Conservation (phyloP, 495 filamentous ascomycete genomes). For the Penicillium tannophilum region DNA sequence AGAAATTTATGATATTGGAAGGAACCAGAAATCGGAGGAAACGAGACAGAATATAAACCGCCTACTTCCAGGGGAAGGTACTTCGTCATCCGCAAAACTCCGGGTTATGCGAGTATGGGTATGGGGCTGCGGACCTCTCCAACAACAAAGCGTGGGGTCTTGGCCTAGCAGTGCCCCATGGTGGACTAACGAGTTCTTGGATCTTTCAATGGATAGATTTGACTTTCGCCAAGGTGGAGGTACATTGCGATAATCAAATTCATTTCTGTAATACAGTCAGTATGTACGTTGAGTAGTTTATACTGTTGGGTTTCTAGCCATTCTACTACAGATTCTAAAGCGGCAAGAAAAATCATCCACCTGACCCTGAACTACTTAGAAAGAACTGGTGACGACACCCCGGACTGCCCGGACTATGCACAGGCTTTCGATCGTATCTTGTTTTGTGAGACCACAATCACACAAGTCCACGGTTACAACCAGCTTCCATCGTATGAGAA, state of each 20-base stretch:
- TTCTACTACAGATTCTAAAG: background rate
- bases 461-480: background rate
- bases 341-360: background rate
- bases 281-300: background rate
- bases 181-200: constrained; percentile 11
- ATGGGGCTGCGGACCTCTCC: constrained; percentile 10
- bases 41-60: constrained; percentile 11
- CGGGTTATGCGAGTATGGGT: constrained; percentile 9
- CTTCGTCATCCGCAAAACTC: constrained; percentile 25
- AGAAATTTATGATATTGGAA: background rate
- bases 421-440: background rate
- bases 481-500: constrained; percentile 7
- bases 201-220: constrained; percentile 8
- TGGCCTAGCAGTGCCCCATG: constrained; percentile 6
- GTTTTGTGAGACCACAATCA: background rate
- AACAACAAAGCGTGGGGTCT: constrained; percentile 13
- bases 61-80: constrained; percentile 3
- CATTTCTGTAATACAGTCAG: background rate
- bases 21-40: constrained; percentile 2
- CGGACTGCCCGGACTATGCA: background rate
- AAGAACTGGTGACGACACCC: background rate
- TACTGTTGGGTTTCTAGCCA: background rate
- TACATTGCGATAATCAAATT: background rate
- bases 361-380: background rate
- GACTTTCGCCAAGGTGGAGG: constrained; percentile 13